These are phyloP conservation scores for Gastrolobium bilobum DNA, from an alignment of 306 rosid species.

Conservation along the genomic window DNA sequence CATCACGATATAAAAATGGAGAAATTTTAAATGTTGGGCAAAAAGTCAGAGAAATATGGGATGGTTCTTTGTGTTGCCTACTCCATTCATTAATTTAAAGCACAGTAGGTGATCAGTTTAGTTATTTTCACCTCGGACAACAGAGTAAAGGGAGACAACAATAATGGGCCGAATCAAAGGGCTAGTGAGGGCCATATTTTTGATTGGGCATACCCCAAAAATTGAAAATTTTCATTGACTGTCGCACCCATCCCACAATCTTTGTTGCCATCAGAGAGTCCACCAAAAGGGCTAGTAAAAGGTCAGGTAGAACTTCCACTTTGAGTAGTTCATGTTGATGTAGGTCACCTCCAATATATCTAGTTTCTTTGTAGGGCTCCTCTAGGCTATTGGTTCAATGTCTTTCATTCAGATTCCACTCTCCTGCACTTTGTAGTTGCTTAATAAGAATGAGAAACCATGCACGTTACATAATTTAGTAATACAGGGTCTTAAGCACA, in stretches of 20 bases:
- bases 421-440: conserved; percentile 49
- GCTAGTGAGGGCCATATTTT: conserved; percentile 40
- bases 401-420: conserved; percentile 45
- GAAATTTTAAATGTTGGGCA: conserved; percentile 55
- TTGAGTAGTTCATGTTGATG: conserved; percentile 43
- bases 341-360: conserved; percentile 33
- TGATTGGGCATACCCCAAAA: conserved; percentile 61
- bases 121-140: conserved; percentile 13
- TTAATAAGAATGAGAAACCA: conserved; percentile 51
- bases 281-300: conserved; percentile 54
- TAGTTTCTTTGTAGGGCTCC: background rate
- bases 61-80: conserved; percentile 50
- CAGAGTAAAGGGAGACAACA: conserved; percentile 12
- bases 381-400: conserved; percentile 38
- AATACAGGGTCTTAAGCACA: conserved; percentile 8
- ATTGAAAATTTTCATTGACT: conserved; percentile 50
- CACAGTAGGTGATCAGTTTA: conserved; percentile 45
- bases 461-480: conserved; percentile 32
- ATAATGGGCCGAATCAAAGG: conserved; percentile 45
- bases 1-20: conserved; percentile 53
- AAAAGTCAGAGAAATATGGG: conserved; percentile 53
- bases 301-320: conserved; percentile 49
- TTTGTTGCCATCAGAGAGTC: conserved; percentile 52
- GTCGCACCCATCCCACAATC: conserved; percentile 52
- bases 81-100: conserved; percentile 37